Evolutionary conservation across 2,329 filamentous ascomycete species (phyloP).

Genomic region (Tolypocladium tropicale): DNA sequence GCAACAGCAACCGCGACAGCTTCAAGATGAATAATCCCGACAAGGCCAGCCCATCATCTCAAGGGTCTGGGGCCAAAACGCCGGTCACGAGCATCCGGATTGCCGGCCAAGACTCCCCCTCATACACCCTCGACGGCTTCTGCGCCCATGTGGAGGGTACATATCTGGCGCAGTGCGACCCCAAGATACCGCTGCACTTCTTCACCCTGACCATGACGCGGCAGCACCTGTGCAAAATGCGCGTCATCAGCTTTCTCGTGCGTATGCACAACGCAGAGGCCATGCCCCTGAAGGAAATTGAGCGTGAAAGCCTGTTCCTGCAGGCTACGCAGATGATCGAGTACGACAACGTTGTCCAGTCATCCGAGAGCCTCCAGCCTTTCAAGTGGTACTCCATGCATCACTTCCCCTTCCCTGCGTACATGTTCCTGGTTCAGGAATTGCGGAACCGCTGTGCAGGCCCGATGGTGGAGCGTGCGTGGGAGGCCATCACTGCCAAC

Average conservation of each 20-base stretch:
- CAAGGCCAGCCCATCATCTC: constrained; percentile 12
- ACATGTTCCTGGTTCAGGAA: constrained; percentile 49
- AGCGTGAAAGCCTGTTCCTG: constrained; percentile 42
- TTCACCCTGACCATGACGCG: constrained; percentile 49
- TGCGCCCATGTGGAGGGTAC: constrained; percentile 43
- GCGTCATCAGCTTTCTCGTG: constrained; percentile 42
- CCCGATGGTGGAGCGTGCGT: constrained; percentile 47
- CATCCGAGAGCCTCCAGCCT: constrained; percentile 36
- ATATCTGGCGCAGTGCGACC: constrained; percentile 46
- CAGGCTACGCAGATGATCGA: constrained; percentile 49
- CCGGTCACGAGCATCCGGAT: constrained; percentile 29
- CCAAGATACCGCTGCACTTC: constrained; percentile 47
- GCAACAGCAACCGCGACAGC: constrained; percentile 30
- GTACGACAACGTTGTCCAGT: constrained; percentile 46
- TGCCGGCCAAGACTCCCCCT: constrained; percentile 38
- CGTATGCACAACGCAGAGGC: constrained; percentile 31
- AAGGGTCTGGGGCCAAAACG: constrained; percentile 10
- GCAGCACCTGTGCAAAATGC: constrained; percentile 45
- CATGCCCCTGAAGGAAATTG: constrained; percentile 28
- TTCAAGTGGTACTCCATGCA: constrained; percentile 51
- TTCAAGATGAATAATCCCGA: constrained; percentile 17
- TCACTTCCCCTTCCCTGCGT: constrained; percentile 50
- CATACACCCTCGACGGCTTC: constrained; percentile 41
- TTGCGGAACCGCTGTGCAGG: constrained; percentile 41
- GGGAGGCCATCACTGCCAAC: constrained; percentile 45